These are phyloP conservation scores for Pseudoturritis turrita DNA, from an alignment of 345 rosid species.

Conservation along the genomic window DNA sequence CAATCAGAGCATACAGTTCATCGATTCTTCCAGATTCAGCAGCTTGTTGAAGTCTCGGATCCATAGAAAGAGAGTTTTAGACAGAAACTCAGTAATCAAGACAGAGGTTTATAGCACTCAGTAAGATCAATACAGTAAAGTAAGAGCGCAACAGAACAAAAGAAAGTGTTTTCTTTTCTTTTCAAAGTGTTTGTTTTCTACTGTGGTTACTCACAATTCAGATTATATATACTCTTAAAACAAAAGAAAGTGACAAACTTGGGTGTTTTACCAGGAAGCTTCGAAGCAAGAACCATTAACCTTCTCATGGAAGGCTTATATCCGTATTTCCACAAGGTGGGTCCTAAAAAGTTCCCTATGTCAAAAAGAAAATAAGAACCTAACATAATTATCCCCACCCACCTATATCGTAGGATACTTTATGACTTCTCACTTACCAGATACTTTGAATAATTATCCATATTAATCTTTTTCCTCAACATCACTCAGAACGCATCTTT, in stretches of 20 bases:
- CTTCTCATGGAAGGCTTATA: neutral
- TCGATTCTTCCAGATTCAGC: slow-evolving; percentile 9
- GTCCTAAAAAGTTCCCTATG: too few species aligned
- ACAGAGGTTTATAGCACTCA: neutral
- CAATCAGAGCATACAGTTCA: slow-evolving; percentile 23
- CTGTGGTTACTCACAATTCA: neutral
- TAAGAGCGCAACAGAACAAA: neutral
- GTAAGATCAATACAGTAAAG: neutral
- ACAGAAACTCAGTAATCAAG: neutral
- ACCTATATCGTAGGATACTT: too few species aligned
- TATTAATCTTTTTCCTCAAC: too few species aligned
- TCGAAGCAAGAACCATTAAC: neutral
- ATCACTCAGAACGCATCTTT: too few species aligned
- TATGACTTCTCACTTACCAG: too few species aligned
- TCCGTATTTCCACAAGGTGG: too few species aligned
- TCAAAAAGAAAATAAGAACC: too few species aligned
- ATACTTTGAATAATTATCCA: too few species aligned
- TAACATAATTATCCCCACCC: too few species aligned
- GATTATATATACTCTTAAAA: neutral
- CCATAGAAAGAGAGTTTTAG: neutral
- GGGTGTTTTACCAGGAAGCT: neutral
- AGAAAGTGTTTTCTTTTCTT: neutral
- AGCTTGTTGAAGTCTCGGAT: slow-evolving; percentile 16
- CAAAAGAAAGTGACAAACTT: neutral
- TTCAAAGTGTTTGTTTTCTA: neutral